Percentiles rank a stretch among this genome's conserved stretches.
These are phyloP conservation scores for Naegleria fowleri DNA, from an alignment of 208 protist species.

Conservation along the genomic window DNA sequence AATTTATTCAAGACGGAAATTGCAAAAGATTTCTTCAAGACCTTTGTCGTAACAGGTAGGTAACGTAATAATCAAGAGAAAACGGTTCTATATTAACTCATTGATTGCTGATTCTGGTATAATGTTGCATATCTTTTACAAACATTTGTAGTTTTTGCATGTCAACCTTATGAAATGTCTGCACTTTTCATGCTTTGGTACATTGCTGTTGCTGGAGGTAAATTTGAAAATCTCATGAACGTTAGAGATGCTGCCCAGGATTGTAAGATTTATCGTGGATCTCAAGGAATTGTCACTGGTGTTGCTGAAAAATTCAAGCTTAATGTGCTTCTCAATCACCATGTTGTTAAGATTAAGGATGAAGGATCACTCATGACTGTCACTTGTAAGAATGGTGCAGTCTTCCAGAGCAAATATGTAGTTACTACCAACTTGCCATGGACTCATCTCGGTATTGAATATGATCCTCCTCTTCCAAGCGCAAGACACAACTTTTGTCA, in stretches of 20 bases:
- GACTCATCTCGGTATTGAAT: conserved; percentile 13
- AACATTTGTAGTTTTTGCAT: neutral
- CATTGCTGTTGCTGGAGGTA: neutral
- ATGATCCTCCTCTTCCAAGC: neutral
- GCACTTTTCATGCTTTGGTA: conserved; percentile 4
- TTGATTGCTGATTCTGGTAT: too few species aligned
- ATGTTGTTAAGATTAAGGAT: neutral
- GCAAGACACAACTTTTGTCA: neutral
- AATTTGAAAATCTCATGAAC: neutral
- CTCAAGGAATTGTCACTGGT: neutral
- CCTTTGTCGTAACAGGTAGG: neutral
- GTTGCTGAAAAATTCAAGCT: neutral
- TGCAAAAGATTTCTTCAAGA: neutral
- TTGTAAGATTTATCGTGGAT: neutral
- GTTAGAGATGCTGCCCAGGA: conserved; percentile 18
- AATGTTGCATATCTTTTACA: too few species aligned
- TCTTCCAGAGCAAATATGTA: neutral
- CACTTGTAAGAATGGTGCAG: neutral
- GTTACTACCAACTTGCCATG: neutral
- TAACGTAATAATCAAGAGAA: too few species aligned
- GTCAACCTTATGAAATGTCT: neutral
- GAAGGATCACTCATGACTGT: neutral
- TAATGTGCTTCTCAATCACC: neutral
- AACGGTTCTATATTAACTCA: too few species aligned
- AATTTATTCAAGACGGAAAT: neutral